Evolutionary conservation across 2,329 filamentous ascomycete species (phyloP), one percentile per base, ranked within the genome.

Genomic region (Fonsecaea erecta): DNA sequence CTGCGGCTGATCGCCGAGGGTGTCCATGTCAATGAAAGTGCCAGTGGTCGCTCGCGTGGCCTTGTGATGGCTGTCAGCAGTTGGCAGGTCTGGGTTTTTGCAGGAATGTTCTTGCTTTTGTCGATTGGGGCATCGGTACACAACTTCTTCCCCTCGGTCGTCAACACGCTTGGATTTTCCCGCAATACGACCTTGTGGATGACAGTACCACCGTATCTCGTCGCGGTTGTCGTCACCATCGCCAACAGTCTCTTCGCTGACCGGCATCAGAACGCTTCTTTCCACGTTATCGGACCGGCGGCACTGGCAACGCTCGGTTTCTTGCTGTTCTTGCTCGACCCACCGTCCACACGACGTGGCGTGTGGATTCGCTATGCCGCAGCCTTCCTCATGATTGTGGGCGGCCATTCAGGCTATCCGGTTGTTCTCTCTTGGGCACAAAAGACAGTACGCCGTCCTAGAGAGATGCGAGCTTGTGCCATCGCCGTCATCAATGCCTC

Each of bases 81-180:
- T 53, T 65, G 61, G n/a, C 76, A 78, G 59, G 73, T 82, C 5
- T 81, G 78, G 71, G 70, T 81, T 12, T 75, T 82, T 52, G 46
- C 52, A 21, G 35, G 55, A 24, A 65, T 66, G 43, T 62, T 34
- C 32, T 30, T 68, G 40, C 26, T 57, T 16, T 16, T 54, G 21
- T 74, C 85, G 12, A 82, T 80, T 0, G 82, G 83, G 0, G 83
- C 84, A 64, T 79, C 80, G 0, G 85, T 90, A 16, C 88, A 85
- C 51, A 88, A 88, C 75, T 90, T 90, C 79, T 88, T 90, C 76
- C 87, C 87, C 0, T 89, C 89, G 0, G 88, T 93, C 61, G 89
- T 92, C 54, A 79, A 82, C 63, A 89, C 88, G 6, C 83, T 92
- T 2, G 83, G 85, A 0, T 89, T 86, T 73, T 78, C 77, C 63